These are phyloP conservation scores for Aspergillus fischeri DNA, from an alignment of 2,329 filamentous ascomycete genomes.

Conservation along the genomic window DNA sequence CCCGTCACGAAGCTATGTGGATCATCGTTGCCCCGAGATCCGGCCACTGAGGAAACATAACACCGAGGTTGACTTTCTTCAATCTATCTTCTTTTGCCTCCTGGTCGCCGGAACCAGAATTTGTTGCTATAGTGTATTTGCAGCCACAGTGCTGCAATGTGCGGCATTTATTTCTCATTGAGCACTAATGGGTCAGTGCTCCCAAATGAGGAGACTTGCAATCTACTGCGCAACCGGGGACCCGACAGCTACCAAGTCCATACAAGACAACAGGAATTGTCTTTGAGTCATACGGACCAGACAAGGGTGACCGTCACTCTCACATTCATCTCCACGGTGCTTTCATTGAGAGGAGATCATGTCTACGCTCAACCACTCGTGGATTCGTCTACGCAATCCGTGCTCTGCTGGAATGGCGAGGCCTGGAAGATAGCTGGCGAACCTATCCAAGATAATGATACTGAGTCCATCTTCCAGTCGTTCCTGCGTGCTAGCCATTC, in stretches of 20 bases:
- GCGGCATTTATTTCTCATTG: conserved; percentile 52
- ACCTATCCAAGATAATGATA: conserved; percentile 69
- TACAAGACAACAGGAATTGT: conserved; percentile 21
- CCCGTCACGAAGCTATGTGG: conserved; percentile 13
- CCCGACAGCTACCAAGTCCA: conserved; percentile 41
- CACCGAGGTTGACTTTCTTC: conserved; percentile 4
- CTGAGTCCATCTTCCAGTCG: conserved; percentile 61
- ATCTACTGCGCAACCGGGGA: conserved; percentile 38
- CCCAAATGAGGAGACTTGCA: conserved; percentile 30
- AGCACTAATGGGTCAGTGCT: conserved; percentile 27
- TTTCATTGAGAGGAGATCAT: conserved; percentile 77
- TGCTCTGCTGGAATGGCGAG: conserved; percentile 96
- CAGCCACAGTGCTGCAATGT: conserved; percentile 31
- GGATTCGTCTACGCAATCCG: conserved; percentile 53
- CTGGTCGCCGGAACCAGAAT: not conserved
- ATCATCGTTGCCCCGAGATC: conserved; percentile 33
- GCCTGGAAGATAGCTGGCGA: conserved; percentile 71
- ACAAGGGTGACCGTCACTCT: conserved; percentile 42
- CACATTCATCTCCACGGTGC: conserved; percentile 74
- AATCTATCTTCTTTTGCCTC: conserved; percentile 1
- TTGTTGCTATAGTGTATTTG: conserved; percentile 1
- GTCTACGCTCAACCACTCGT: conserved; percentile 70
- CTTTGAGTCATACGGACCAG: conserved; percentile 6
- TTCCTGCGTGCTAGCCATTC: conserved; percentile 47
- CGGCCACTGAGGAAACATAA: conserved; percentile 7